Evolutionary conservation across 2,329 filamentous ascomycete species (phyloP), one percentile per base, ranked within the genome.

Genomic region (Pseudocercospora musae): DNA sequence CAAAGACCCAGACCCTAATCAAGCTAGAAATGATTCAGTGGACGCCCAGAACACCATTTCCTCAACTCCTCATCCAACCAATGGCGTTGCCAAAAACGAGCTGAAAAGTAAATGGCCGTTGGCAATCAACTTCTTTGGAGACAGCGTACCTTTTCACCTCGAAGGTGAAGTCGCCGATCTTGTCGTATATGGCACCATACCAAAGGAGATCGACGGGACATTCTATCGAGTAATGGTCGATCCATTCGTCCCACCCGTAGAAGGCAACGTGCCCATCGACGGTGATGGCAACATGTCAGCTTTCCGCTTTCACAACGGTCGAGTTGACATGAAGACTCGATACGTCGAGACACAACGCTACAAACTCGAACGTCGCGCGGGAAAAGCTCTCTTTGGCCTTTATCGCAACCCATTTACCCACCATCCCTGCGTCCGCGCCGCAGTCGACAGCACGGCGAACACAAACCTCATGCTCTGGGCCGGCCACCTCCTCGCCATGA

Each of bases 401-500:
- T 86, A 87, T 64, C 76, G 84, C 18, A 87, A 87, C 67, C 81
- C 82, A 0, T 84, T 78, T 64, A 86, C 83, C 8, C 82, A 85
- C 23, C 58, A 60, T 27, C 58, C 58, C 13, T 60, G 58, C 40
- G 58, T 60, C 13, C 64, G 66, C 31, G 67, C 64, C 31, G 68
- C 67, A 4, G 83, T 86, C 44, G 75, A 84, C 18, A 86, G 82
- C 0, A 82, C 83, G 0, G 79, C 81, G 2, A 87, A 87, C 64
- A 87, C 85, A 1, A 87, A 87, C 61, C 75, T 87, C 18, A 76
- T 83, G 1, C 84, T 82, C 68, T 87, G 82, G 80, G 75, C 82
- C 8, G 83, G 83, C 0, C 78, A 82, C 48, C 68, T 86, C 61
- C 74, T 86, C 2, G 84, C 84, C 0, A 78, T 75, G 58, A 87